phyloP scores from a whole-genome alignment of 225 moss, liverwort and hornwort species.

The Pseudisothecium myosuroides region DNA sequence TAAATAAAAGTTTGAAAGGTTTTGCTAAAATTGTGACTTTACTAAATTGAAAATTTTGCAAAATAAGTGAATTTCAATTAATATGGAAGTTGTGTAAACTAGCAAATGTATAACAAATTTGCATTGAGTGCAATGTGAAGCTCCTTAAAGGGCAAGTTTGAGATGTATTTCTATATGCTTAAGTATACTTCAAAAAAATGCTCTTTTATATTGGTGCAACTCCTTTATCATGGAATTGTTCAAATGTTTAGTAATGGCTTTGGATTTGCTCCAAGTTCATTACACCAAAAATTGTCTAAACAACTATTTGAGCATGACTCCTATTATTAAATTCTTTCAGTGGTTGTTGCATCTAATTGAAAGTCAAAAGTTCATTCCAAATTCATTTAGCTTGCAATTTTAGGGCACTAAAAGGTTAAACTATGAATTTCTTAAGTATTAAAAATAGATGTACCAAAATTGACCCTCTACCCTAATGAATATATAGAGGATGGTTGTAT shows the following conservation, averaged over 20 bases:
- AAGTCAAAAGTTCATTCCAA: not conserved
- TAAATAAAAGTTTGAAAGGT: not conserved
- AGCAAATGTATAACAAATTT: not conserved
- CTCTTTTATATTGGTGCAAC: not conserved
- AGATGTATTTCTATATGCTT: not conserved
- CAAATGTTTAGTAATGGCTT: not conserved
- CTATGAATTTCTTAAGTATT: accelerated
- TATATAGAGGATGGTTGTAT: not conserved
- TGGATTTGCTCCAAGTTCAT: not conserved
- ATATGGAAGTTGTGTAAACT: not conserved
- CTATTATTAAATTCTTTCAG: not conserved
- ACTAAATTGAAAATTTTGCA: not conserved
- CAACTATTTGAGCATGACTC: not conserved
- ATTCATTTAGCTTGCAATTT: not conserved
- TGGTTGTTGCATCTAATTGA: not conserved
- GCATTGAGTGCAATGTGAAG: not conserved
- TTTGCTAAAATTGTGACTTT: not conserved
- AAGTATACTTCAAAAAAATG: not conserved
- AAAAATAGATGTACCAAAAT: not conserved
- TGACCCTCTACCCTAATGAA: not conserved
- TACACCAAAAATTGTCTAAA: not conserved
- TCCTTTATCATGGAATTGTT: not conserved
- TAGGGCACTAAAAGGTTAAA: too few relatives aligned
- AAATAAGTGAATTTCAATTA: not conserved
- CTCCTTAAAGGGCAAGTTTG: not conserved